These are phyloP conservation scores for Xylariaceae sp. DNA, from an alignment of 2,329 filamentous ascomycete species.

Conservation along the genomic window DNA sequence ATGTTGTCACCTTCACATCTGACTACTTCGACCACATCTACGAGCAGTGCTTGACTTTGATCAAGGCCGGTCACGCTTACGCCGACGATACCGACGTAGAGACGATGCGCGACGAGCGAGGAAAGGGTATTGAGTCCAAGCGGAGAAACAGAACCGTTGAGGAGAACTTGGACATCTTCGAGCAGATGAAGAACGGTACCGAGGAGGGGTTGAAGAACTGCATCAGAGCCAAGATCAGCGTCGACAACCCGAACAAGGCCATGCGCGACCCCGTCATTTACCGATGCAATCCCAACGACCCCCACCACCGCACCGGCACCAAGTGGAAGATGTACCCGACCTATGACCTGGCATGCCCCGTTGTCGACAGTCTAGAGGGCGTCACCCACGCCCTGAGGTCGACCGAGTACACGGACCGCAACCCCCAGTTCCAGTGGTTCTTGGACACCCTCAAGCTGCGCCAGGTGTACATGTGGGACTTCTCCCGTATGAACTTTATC, in stretches of 20 bases:
- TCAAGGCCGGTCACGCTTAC: constrained; percentile 83
- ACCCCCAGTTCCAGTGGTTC: constrained; percentile 85
- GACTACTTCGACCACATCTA: constrained; percentile 95
- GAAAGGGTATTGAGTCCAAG: constrained; percentile 75
- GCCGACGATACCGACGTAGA: constrained; percentile 91
- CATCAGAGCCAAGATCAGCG: constrained; percentile 89
- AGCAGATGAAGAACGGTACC: constrained; percentile 86
- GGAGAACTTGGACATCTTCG: constrained; percentile 79
- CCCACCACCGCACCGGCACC: constrained; percentile 72
- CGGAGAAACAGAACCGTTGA: constrained; percentile 73
- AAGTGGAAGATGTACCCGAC: constrained; percentile 84
- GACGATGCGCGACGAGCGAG: constrained; percentile 78
- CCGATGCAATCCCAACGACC: constrained; percentile 68
- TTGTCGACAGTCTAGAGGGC: constrained; percentile 74
- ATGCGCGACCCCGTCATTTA: constrained; percentile 97
- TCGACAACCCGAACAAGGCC: constrained; percentile 89
- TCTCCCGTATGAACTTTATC: constrained; percentile 79
- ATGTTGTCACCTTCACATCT: constrained; percentile 81
- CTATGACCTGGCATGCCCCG: constrained; percentile 80
- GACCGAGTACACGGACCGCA: constrained; percentile 82
- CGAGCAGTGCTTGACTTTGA: constrained; percentile 75
- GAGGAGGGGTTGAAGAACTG: constrained; percentile 78
- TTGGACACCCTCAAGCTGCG: constrained; percentile 67
- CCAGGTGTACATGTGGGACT: constrained; percentile 79
- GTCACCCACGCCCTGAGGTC: constrained; percentile 79